Conservation (phyloP, 192 early-diverging fungal genomes). For the Mortierella claussenii region DNA sequence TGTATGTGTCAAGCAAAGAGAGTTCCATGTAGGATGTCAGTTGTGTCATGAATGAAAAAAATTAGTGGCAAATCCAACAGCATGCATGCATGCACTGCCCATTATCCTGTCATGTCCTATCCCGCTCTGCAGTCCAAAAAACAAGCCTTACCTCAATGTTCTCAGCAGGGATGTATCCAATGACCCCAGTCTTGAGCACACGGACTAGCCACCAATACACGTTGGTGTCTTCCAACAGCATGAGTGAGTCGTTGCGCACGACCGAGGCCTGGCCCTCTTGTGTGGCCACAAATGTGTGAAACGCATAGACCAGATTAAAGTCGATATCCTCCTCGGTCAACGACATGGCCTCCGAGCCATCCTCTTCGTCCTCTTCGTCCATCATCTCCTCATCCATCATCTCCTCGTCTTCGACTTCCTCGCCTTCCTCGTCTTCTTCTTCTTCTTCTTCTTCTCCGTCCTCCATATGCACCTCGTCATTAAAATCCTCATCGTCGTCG, state of each 20-base stretch:
- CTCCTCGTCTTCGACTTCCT: no score
- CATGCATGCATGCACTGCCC: no score
- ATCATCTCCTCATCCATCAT: slow-evolving; percentile 25
- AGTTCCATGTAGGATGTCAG: no score
- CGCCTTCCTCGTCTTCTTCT: slow-evolving; percentile 25
- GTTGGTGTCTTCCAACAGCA: slow-evolving; percentile 85
- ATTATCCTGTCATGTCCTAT: no score
- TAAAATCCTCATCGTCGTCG: slow-evolving; percentile 25
- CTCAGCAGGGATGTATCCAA: slow-evolving; percentile 91
- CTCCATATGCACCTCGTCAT: no score
- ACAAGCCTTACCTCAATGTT: slow-evolving; percentile 86
- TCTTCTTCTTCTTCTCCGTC: no score
- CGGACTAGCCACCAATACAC: slow-evolving; percentile 88
- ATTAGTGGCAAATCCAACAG: no score
- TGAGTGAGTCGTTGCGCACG: slow-evolving; percentile 78
- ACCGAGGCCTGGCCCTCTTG: slow-evolving; percentile 91
- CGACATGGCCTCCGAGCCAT: slow-evolving; percentile 53
- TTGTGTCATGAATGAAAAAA: no score
- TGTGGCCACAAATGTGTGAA: slow-evolving; percentile 87
- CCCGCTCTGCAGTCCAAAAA: no score
- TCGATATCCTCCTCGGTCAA: slow-evolving; percentile 74
- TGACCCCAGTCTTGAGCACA: slow-evolving; percentile 71
- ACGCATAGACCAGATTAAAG: slow-evolving; percentile 81
- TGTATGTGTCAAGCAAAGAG: no score
- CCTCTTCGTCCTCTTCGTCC: slow-evolving; percentile 47